Base-by-base conservation (phyloP, 2,329 filamentous ascomycete species). In the Sphaerulina vaccinii region DNA sequence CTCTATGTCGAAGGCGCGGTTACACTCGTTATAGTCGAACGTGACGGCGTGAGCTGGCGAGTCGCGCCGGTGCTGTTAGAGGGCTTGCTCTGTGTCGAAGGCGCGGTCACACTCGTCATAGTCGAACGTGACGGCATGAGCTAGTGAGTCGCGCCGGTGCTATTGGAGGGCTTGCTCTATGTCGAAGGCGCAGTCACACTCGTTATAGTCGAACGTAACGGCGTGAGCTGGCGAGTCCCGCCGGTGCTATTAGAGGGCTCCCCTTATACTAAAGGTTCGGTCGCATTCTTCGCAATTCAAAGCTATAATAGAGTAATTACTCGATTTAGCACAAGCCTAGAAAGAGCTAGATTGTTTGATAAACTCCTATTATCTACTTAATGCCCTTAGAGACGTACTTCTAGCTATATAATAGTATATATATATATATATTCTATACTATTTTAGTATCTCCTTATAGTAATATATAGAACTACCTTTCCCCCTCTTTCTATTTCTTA, bases 41-140 rank as follows among this genome's bases (percentile, higher is more conserved):
- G 40, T 44, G 23, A 32, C 27, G 15, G 40, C 23, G 40, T 44
- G 40, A 45, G 15, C 24, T n/a, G 29, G 29, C 16, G 40, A 44
- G 40, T 44, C 40, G 7, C 23, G 23, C n/a, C 3, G 9, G 23
- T 44, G 40, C 40, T 44, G 40, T 13, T 44, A 23, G n/a, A 44
- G 40, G 23, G 40, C 40, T 33, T 44, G 40, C 40, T 44, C 40
- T 44, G 40, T 44, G 40, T 44, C 40, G 40, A 44, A 44, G 23
- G 40, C 39, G 19, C 9, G 39, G 15, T 41, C 39, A 11, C 39
- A 41, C 21, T 41, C 39, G 8, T 41, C 19, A 21, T 23, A 44
- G 40, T 44, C 40, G 40, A 44, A 44, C 15, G 40, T 44, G 23
- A 32, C 27, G 15, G 40, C 23, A 23, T 44, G 40, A 36, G 24